Conservation (phyloP, 495 filamentous ascomycete genomes). For the Haplographium delicatum region DNA sequence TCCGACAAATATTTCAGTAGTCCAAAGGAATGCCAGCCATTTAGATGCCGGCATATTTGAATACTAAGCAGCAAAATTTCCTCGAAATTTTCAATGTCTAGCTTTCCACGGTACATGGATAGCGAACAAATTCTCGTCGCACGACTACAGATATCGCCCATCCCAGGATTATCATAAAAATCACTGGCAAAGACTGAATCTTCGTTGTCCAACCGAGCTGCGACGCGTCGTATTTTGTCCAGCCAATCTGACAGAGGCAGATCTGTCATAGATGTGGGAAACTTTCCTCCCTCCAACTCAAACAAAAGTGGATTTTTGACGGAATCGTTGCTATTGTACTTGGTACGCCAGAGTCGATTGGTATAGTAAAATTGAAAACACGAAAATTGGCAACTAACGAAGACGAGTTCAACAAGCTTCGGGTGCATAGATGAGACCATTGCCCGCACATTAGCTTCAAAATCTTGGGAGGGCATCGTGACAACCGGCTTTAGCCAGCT, state of each 20-base stretch:
- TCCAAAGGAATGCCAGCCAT: neutral
- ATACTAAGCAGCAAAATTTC: neutral
- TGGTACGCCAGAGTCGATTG: neutral
- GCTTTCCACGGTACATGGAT: neutral
- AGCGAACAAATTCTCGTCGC: neutral
- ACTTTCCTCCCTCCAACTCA: neutral
- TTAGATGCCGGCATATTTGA: neutral
- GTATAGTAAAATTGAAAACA: neutral
- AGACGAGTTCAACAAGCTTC: neutral
- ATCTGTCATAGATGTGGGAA: neutral
- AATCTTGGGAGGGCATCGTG: neutral
- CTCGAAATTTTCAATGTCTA: neutral
- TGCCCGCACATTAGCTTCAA: neutral
- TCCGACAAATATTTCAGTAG: neutral
- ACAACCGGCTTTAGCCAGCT: neutral
- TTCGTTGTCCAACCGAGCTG: neutral
- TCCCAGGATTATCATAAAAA: neutral
- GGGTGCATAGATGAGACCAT: neutral
- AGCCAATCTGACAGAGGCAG: neutral
- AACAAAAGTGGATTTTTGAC: neutral
- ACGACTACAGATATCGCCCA: neutral
- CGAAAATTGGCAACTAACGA: neutral
- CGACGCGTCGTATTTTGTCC: neutral
- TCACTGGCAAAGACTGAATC: neutral
- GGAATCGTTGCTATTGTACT: neutral